phyloP scores from a whole-genome alignment of 2,329 filamentous ascomycete species.

The Tricladium varicosporioides region DNA sequence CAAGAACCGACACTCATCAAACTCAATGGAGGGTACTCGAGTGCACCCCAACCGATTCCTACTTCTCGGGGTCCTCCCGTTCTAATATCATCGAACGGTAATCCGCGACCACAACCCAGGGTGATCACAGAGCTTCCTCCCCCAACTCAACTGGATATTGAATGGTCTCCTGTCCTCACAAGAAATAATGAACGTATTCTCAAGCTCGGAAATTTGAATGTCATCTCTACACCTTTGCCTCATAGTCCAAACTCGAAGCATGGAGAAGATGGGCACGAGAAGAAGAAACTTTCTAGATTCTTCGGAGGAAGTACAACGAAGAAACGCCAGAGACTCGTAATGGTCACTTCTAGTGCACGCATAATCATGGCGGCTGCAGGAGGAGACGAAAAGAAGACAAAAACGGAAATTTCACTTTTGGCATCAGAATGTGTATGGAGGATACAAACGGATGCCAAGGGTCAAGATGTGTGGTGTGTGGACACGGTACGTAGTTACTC shows the following conservation, averaged over 20 bases:
- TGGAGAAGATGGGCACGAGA: slow-evolving; percentile 75
- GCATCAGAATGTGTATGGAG: slow-evolving; percentile 74
- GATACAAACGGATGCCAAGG: slow-evolving; percentile 81
- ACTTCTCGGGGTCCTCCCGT: slow-evolving; percentile 34
- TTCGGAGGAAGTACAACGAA: slow-evolving; percentile 90
- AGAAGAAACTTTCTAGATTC: slow-evolving; percentile 91
- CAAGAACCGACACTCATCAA: slow-evolving; percentile 75
- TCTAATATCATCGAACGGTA: slow-evolving; percentile 37
- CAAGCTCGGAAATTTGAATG: slow-evolving; percentile 87
- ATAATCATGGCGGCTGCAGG: slow-evolving; percentile 88
- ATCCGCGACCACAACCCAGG: slow-evolving; percentile 62
- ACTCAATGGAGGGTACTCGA: slow-evolving; percentile 51
- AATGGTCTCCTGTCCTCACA: slow-evolving; percentile 95
- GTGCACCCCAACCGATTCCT: slow-evolving; percentile 29
- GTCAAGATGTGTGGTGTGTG: slow-evolving; percentile 82
- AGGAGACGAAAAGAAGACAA: slow-evolving; percentile 93
- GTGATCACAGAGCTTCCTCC: slow-evolving; percentile 94
- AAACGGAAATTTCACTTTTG: slow-evolving; percentile 85
- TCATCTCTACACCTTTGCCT: slow-evolving; percentile 74
- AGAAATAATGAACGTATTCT: slow-evolving; percentile 90
- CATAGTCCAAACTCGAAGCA: slow-evolving; percentile 72
- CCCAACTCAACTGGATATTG: slow-evolving; percentile 95
- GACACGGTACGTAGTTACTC: slow-evolving; percentile 72
- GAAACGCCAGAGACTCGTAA: slow-evolving; percentile 87
- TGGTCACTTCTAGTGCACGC: slow-evolving; percentile 89